Conservation (phyloP, 2,329 filamentous ascomycete genomes). For the Fusarium irregulare region DNA sequence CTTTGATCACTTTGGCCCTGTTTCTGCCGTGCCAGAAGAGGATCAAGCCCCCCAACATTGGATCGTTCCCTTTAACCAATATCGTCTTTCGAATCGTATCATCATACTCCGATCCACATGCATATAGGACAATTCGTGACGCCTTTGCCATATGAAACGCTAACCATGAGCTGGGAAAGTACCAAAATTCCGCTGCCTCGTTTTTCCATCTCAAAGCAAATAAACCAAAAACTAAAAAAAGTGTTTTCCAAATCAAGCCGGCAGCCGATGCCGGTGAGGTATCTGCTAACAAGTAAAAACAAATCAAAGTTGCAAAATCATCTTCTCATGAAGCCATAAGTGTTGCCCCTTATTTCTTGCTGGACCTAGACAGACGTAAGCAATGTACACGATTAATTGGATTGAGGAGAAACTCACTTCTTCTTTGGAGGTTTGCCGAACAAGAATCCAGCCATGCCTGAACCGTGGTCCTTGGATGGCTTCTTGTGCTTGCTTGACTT, state of each 20-base stretch:
- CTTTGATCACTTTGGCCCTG: slow-evolving; percentile 18
- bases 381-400: not conserved
- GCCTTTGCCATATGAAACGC: slow-evolving; percentile 43
- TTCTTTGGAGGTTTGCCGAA: slow-evolving; percentile 48
- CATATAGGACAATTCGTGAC: slow-evolving; percentile 43
- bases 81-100: slow-evolving; percentile 39
- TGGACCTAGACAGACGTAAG: slow-evolving; percentile 28
- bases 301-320: slow-evolving; percentile 35
- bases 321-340: slow-evolving; percentile 33
- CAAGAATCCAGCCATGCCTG: slow-evolving; percentile 42
- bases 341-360: slow-evolving; percentile 40
- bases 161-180: slow-evolving; percentile 38
- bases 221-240: slow-evolving; percentile 25
- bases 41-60: slow-evolving; percentile 29
- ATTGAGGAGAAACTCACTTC: slow-evolving; percentile 42
- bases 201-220: slow-evolving; percentile 25
- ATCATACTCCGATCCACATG: slow-evolving; percentile 49
- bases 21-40: slow-evolving; percentile 5
- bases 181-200: slow-evolving; percentile 29
- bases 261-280: slow-evolving; percentile 40
- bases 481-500: slow-evolving; percentile 45
- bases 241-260: slow-evolving; percentile 37
- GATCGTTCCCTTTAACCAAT: slow-evolving; percentile 40
- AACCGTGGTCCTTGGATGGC: slow-evolving; percentile 21
- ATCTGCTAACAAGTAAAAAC: slow-evolving; percentile 43